Evolutionary conservation across 2,329 filamentous ascomycete genomes (phyloP).

Genomic region (Colletotrichum chlorophyti): DNA sequence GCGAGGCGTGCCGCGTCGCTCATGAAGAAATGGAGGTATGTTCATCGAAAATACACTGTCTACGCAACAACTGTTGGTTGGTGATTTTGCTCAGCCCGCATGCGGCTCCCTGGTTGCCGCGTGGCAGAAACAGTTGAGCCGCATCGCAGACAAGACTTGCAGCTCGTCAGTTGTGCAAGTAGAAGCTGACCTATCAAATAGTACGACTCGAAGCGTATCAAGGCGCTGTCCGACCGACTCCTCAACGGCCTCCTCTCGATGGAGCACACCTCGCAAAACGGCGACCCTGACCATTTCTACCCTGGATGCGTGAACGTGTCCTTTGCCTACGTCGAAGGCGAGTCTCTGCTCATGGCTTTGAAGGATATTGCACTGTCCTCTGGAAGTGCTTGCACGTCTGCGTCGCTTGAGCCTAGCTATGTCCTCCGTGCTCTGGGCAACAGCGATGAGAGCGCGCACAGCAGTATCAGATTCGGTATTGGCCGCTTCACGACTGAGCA

Average conservation of each 20-base stretch:
- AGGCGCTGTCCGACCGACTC: conserved; percentile 81
- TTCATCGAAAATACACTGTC: too few relatives aligned
- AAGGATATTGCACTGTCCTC: conserved; percentile 98
- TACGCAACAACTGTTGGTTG: conserved; percentile 55
- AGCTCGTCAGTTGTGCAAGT: not conserved
- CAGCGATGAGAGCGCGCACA: conserved; percentile 97
- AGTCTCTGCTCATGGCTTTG: conserved; percentile 96
- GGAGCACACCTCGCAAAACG: conserved; percentile 93
- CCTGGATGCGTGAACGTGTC: conserved; percentile 98
- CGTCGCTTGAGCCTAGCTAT: conserved; percentile 95
- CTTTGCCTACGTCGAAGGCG: conserved; percentile 97
- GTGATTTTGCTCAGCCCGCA: conserved; percentile 87
- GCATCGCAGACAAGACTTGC: too few relatives aligned
- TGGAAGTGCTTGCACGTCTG: conserved; percentile 95
- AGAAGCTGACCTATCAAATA: conserved; percentile 43
- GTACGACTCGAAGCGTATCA: conserved; percentile 92
- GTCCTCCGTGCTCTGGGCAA: conserved; percentile 92
- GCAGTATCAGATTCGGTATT: conserved; percentile 96
- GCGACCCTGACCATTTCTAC: conserved; percentile 83
- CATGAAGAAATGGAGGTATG: conserved; percentile 90
- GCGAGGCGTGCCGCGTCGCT: conserved; percentile 92
- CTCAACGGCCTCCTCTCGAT: conserved; percentile 82
- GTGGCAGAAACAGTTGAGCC: too few relatives aligned
- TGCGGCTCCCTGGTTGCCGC: conserved; percentile 86
- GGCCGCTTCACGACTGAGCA: conserved; percentile 93